Conservation (phyloP, 2,329 filamentous ascomycete species). For the Aspergillus hortae region DNA sequence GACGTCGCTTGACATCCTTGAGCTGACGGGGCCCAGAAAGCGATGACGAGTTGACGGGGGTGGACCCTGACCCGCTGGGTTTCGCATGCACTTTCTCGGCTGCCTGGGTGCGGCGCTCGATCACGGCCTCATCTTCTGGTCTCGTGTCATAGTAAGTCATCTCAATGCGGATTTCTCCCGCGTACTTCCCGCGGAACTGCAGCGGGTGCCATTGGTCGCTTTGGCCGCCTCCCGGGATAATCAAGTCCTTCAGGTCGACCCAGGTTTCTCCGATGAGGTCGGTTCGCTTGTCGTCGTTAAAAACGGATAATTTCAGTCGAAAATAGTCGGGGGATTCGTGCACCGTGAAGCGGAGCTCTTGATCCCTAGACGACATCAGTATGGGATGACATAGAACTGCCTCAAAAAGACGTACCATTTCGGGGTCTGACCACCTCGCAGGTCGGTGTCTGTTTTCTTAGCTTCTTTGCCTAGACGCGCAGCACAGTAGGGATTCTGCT, state of each 20-base stretch:
- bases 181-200: constrained; percentile 88
- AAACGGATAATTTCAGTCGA: constrained; percentile 90
- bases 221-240: constrained; percentile 85
- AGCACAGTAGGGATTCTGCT: constrained; percentile 97
- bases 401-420: constrained; percentile 63
- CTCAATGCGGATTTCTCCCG: constrained; percentile 90
- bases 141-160: constrained; percentile 93
- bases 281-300: constrained; percentile 98
- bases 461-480: constrained; percentile 92
- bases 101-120: constrained; percentile 51
- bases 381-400: background rate
- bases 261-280: constrained; percentile 94
- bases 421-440: constrained; percentile 90
- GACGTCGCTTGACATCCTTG: constrained; percentile 73
- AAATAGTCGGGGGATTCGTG: constrained; percentile 97
- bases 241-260: constrained; percentile 76
- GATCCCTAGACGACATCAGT: constrained; percentile 65
- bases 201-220: constrained; percentile 88
- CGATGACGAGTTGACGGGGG: constrained; percentile 20
- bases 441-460: constrained; percentile 93
- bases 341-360: constrained; percentile 92
- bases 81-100: constrained; percentile 35
- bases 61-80: constrained; percentile 20
- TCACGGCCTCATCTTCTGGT: constrained; percentile 69
- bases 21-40: constrained; percentile 49